Evolutionary conservation across 148 eudicot species (phyloP).

Genomic region (Spergularia bocconei): DNA sequence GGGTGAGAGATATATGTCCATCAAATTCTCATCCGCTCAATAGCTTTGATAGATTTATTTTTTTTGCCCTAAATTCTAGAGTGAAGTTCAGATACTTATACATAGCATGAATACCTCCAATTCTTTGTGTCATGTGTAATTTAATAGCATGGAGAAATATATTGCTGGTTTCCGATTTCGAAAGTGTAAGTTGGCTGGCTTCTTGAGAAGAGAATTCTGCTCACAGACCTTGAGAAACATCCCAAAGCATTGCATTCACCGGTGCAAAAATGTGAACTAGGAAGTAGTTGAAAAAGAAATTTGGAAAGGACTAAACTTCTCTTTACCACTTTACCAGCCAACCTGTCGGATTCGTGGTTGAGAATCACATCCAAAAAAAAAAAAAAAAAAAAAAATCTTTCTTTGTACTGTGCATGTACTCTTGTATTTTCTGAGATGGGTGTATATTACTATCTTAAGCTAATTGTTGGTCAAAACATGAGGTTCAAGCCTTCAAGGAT

Average conservation of each 20-base stretch:
- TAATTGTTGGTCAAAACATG: too few species aligned
- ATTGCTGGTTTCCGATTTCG: conserved; percentile 18
- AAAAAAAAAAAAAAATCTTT: too few species aligned
- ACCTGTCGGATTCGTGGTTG: too few species aligned
- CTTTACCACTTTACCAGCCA: background rate
- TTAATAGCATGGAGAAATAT: background rate
- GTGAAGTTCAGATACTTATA: conserved; percentile 18
- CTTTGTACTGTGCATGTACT: too few species aligned
- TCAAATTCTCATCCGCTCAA: conserved; percentile 14
- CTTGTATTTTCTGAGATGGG: too few species aligned
- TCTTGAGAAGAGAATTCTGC: conserved; percentile 50
- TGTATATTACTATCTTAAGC: too few species aligned
- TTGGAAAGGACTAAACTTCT: conserved; percentile 29
- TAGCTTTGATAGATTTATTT: conserved; percentile 4
- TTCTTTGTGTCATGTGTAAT: conserved; percentile 17
- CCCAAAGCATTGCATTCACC: conserved; percentile 28
- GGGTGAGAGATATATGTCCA: conserved; percentile 9
- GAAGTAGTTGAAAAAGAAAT: conserved; percentile 27
- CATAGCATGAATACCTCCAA: conserved; percentile 19
- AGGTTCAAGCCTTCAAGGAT: too few species aligned
- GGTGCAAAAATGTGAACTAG: conserved; percentile 21
- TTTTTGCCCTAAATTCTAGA: conserved; percentile 20
- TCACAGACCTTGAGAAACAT: conserved; percentile 42
- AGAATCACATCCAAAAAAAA: too few species aligned
- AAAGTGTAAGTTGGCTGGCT: conserved; percentile 48